phyloP scores from a whole-genome alignment of 1,139 yeast genomes.

The Arxiozyma heterogenica region DNA sequence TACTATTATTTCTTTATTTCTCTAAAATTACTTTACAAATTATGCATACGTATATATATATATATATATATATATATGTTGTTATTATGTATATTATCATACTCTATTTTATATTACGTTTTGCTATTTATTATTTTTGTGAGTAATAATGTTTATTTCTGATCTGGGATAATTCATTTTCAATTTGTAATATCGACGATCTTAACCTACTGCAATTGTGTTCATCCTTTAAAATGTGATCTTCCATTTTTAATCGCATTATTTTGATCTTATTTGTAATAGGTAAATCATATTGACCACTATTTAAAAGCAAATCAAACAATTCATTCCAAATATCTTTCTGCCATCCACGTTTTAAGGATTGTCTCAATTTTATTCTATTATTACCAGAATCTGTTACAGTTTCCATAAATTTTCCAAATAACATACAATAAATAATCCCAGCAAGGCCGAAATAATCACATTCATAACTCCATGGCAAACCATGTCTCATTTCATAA shows the following conservation, averaged over 20 bases:
- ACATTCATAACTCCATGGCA: conserved; percentile 71
- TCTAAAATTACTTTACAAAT: not conserved
- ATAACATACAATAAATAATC: conserved; percentile 61
- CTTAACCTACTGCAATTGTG: conserved; percentile 12
- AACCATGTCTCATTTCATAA: conserved; percentile 53
- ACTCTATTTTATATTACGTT: not conserved
- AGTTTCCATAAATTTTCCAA: conserved; percentile 54
- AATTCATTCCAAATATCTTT: conserved; percentile 59
- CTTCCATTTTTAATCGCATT: conserved; percentile 39
- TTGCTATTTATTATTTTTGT: not conserved
- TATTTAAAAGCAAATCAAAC: conserved; percentile 57
- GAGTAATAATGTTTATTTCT: conserved; percentile 4
- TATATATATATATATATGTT: not conserved
- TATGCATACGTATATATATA: not conserved
- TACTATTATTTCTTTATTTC: not conserved
- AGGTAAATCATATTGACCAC: conserved; percentile 36
- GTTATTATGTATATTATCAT: not conserved
- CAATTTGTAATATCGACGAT: conserved; percentile 18
- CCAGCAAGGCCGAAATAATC: conserved; percentile 84
- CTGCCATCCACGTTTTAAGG: conserved; percentile 74
- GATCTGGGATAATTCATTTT: conserved; percentile 17
- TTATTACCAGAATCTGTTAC: conserved; percentile 6
- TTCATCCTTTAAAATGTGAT: conserved; percentile 30
- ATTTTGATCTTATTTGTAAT: conserved; percentile 34
- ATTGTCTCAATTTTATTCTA: conserved; percentile 33